These are phyloP conservation scores for Otatea glauca DNA, from an alignment of 176 grass and related monocot genomes.

Conservation along the genomic window DNA sequence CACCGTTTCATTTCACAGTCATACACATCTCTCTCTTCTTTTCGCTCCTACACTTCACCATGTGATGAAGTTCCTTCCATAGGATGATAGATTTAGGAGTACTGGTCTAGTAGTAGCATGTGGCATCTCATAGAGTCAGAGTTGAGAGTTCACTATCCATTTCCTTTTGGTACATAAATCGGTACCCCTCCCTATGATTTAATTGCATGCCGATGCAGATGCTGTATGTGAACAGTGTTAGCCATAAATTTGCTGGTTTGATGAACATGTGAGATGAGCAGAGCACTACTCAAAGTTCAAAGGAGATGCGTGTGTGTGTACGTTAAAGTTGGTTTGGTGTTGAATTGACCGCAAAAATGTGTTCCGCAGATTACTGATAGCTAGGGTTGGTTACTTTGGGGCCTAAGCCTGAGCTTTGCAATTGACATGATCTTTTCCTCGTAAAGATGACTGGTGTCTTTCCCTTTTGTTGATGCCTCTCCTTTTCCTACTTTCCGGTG, in stretches of 20 bases:
- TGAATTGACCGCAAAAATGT: neutral
- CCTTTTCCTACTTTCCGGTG: constrained; percentile 6
- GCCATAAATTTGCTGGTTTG: neutral
- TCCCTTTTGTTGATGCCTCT: neutral
- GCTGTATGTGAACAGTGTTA: neutral
- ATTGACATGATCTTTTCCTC: constrained; percentile 9
- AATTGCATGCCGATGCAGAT: neutral
- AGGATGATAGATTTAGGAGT: neutral
- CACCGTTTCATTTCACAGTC: neutral
- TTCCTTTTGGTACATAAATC: neutral
- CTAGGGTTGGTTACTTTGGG: constrained; percentile 17
- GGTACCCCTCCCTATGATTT: neutral
- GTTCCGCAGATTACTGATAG: too few species aligned
- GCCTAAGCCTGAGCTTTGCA: constrained; percentile 18
- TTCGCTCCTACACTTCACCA: neutral
- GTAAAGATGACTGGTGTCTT: constrained; percentile 37
- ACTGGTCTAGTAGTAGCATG: neutral
- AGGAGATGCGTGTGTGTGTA: neutral
- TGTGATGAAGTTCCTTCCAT: neutral
- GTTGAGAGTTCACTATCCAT: neutral
- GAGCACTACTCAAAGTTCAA: neutral
- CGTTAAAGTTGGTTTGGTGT: neutral
- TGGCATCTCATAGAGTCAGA: neutral
- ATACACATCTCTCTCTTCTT: neutral
- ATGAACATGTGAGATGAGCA: neutral